Conservation (phyloP, 2,329 filamentous ascomycete species). For the Helicocarpus griseus region DNA sequence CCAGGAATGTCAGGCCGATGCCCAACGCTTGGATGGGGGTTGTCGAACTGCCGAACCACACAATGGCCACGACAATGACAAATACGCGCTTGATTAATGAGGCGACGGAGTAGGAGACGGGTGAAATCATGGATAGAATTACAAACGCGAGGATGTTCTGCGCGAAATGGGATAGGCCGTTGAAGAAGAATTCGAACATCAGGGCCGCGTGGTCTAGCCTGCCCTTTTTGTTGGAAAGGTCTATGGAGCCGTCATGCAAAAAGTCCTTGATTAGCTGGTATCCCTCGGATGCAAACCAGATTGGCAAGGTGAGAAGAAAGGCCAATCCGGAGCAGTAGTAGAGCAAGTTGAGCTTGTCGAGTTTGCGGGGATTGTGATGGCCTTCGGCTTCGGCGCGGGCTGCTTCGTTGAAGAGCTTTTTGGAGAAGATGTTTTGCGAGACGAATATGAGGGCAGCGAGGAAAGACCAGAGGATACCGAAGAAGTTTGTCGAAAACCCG, state of each 20-base stretch:
- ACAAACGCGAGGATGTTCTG: slow-evolving; percentile 95
- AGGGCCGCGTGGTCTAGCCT: slow-evolving; percentile 55
- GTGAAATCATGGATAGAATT: slow-evolving; percentile 83
- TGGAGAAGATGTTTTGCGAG: slow-evolving; percentile 96
- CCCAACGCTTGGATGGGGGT: slow-evolving; percentile 74
- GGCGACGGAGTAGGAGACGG: slow-evolving; percentile 94
- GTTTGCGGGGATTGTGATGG: slow-evolving; percentile 58
- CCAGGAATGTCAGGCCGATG: slow-evolving; percentile 80
- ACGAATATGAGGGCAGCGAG: slow-evolving; percentile 91
- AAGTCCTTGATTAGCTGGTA: slow-evolving; percentile 68
- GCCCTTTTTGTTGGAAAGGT: slow-evolving; percentile 66
- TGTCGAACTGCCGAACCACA: slow-evolving; percentile 92
- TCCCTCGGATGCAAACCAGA: slow-evolving; percentile 91
- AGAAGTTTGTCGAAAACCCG: slow-evolving; percentile 76
- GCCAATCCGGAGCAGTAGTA: slow-evolving; percentile 96
- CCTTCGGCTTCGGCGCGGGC: slow-evolving; percentile 71
- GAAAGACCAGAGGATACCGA: slow-evolving; percentile 83
- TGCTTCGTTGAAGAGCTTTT: slow-evolving; percentile 93
- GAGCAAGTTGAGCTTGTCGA: slow-evolving; percentile 92
- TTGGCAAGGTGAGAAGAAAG: slow-evolving; percentile 75
- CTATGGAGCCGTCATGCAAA: slow-evolving; percentile 68
- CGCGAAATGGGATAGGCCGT: slow-evolving; percentile 90
- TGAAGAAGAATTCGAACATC: slow-evolving; percentile 84
- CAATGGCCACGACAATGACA: slow-evolving; percentile 85
- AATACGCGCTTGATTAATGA: slow-evolving; percentile 95